Conservation (phyloP, 352 stramenopile genomes). For the Thalassiosira hispida region DNA sequence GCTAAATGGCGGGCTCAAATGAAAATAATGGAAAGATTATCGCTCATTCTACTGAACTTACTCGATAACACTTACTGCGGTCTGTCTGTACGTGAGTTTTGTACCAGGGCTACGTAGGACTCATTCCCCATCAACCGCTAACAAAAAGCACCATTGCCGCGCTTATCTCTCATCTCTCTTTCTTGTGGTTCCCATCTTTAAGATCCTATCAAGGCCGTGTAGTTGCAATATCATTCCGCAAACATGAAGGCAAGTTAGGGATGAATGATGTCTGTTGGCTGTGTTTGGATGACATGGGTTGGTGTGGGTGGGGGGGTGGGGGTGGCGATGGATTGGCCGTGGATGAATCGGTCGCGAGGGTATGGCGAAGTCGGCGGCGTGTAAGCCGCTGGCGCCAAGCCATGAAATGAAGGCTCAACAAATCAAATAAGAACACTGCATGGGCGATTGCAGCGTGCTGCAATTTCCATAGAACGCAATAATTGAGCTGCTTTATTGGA, state of each 20-base stretch:
- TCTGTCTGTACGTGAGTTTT: constrained; percentile 14
- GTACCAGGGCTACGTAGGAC: constrained; percentile 4
- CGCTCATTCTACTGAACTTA: too few relatives aligned
- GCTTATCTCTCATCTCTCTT: background rate
- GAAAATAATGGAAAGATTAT: too few relatives aligned
- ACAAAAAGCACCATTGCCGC: background rate
- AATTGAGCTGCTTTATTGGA: too few relatives aligned
- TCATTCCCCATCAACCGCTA: background rate
- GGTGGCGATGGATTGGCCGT: background rate
- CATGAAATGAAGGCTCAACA: too few relatives aligned
- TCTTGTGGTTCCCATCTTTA: background rate
- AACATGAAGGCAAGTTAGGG: constrained; percentile 54
- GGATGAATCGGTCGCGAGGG: too few relatives aligned
- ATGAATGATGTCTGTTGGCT: background rate
- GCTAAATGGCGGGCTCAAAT: too few relatives aligned
- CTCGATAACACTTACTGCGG: background rate
- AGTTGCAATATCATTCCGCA: constrained; percentile 10
- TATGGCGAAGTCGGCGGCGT: too few relatives aligned
- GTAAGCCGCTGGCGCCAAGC: too few relatives aligned
- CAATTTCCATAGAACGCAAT: too few relatives aligned
- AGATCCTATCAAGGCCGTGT: background rate
- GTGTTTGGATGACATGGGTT: background rate
- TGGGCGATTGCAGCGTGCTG: too few relatives aligned
- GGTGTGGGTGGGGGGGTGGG: background rate
- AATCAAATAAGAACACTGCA: too few relatives aligned